Base-by-base conservation (phyloP, 768 basidiomycete species). In the Calvatia gigantea region DNA sequence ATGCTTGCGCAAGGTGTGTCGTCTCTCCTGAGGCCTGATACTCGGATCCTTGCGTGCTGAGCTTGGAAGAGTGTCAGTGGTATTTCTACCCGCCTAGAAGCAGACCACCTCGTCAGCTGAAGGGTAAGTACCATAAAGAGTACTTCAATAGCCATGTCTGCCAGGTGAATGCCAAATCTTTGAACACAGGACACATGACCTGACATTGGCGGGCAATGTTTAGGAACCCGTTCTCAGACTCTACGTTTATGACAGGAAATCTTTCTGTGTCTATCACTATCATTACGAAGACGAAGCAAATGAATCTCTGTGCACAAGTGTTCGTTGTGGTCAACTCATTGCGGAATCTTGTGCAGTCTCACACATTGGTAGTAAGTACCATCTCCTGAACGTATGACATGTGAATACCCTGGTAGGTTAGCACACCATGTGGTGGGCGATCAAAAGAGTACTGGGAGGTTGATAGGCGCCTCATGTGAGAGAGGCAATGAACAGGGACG, bases 231-330 rank as follows among this genome's bases (percentile, higher is more conserved):
- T 97, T 97, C 75, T 91, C 91, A 2, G 92, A 92, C 70, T 98
- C 70, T 97, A 96, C 67, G 92, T 97, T 43, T 85, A 85, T 61
- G 91, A 89, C 64, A 91, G 92, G 51, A 91, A 89, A 65, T 94
- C 95, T 1, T 84, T 87, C 65, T 98, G 95, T 65, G 89, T 85
- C 31, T 90, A 90, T 65, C 94, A 95, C 69, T 97, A 97, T 67
- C 93, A 95, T n/a, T n/a, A n/a, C n/a, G n/a, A n/a, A n/a, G n/a
- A n/a, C 70, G 89, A 94, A 70, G 85, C 85, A 43, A 96, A 96
- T 70, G 80, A 88, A 61, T 94, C 94, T 9, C 77, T 98, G 0
- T 98, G 94, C 62, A 83, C 91, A 8, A 83, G 89, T 2, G 67
- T 80, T 11, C 75, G 74, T 15, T 98, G 94, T 68, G 86, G 89